These are phyloP conservation scores for Bruguiera hainesii DNA, from an alignment of 441 rosid species.

Conservation along the genomic window DNA sequence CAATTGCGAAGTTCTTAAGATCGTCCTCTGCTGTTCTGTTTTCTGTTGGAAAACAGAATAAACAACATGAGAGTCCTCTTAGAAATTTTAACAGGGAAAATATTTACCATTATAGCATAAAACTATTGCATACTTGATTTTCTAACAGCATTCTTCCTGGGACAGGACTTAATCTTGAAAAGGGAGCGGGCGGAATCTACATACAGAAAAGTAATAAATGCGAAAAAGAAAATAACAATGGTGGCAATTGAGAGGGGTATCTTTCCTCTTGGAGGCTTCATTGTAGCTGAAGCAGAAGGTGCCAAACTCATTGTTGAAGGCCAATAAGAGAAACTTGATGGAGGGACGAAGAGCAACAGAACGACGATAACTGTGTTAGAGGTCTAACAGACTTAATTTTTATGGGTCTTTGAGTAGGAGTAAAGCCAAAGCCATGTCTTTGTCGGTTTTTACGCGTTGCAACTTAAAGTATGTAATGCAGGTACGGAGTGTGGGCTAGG, in stretches of 20 bases:
- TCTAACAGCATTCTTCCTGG: conserved; percentile 32
- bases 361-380: conserved; percentile 17
- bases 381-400: conserved; percentile 1
- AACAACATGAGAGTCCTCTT: not conserved
- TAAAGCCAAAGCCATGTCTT: conserved; percentile 64
- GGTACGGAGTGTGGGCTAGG: conserved; percentile 29
- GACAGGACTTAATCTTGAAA: conserved; percentile 45
- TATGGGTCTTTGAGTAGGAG: conserved; percentile 62
- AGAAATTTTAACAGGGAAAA: not conserved
- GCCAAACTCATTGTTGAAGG: conserved; percentile 29
- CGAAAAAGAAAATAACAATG: conserved; percentile 42
- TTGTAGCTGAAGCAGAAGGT: conserved; percentile 26
- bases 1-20: conserved; percentile 31
- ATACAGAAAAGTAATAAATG: conserved; percentile 53
- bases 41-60: conserved; percentile 27
- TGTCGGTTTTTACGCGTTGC: conserved; percentile 11
- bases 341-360: conserved; percentile 18
- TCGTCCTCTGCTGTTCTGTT: conserved; percentile 26
- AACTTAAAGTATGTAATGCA: not conserved
- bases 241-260: conserved; percentile 48
- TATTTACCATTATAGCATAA: not conserved
- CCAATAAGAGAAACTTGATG: conserved; percentile 12
- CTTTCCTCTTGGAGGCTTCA: conserved; percentile 51
- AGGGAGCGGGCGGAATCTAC: conserved; percentile 48
- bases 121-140: conserved; percentile 29